Percentiles rank a stretch among this genome's conserved stretches.
These are phyloP conservation scores for Diaporthe destruens DNA, from an alignment of 2,329 filamentous ascomycete genomes.

Conservation along the genomic window DNA sequence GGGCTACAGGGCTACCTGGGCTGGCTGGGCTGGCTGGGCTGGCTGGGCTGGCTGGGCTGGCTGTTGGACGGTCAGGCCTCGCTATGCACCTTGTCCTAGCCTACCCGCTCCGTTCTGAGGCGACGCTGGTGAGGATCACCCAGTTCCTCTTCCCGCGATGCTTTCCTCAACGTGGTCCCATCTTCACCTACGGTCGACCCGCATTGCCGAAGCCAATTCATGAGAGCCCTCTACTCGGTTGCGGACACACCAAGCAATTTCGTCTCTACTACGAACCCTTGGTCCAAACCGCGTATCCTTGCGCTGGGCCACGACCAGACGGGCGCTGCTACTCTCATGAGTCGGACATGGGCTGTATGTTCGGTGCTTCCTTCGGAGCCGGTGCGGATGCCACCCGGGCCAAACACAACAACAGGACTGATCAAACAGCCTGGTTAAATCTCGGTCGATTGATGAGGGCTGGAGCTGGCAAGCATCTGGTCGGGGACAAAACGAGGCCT, in stretches of 20 bases:
- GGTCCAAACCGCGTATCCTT: conserved; percentile 16
- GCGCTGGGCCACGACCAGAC: conserved; percentile 20
- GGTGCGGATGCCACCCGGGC: not conserved
- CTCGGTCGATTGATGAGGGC: conserved; percentile 9
- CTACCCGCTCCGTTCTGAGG: conserved; percentile 25
- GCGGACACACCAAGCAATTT: conserved; percentile 27
- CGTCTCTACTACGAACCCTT: conserved; percentile 18
- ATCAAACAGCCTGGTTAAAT: conserved; percentile 7
- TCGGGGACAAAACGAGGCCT: conserved; percentile 2
- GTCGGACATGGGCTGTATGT: conserved; percentile 21
- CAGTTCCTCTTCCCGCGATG: conserved; percentile 26
- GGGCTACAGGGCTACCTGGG: conserved; percentile 23
- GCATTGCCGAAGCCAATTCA: conserved; percentile 27
- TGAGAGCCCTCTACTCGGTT: not conserved
- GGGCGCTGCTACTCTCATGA: conserved; percentile 16
- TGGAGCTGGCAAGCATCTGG: not conserved
- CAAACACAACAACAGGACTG: conserved; percentile 21
- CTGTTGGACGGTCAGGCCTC: not conserved
- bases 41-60: conserved; percentile 1
- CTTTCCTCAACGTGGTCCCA: conserved; percentile 29
- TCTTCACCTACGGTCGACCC: conserved; percentile 5
- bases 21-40: not conserved
- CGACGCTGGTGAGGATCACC: conserved; percentile 30
- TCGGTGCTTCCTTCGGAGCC: conserved; percentile 28
- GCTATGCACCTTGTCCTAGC: conserved; percentile 21